A percentile compares a stretch with the other conserved stretches of the same genome.
phyloP scores from a whole-genome alignment of 208 protist species.

The Hexamita inflata region DNA sequence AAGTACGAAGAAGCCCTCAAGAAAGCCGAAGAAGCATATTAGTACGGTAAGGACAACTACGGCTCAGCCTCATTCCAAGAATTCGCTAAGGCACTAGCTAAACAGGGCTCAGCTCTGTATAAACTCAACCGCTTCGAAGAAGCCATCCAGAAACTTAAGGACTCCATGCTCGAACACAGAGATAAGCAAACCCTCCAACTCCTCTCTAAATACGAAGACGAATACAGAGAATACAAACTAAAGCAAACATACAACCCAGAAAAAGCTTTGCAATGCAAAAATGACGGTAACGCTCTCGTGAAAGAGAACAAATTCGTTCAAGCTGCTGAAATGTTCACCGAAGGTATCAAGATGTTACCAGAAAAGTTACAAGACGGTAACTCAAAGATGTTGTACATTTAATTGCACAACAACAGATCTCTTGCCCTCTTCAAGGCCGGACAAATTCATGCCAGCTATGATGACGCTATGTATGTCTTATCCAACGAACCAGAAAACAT shows the following conservation, averaged over 20 bases:
- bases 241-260: constrained; percentile 2
- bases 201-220: constrained; percentile 9
- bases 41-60: constrained; percentile 10
- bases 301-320: constrained; percentile 42
- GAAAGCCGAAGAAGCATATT: constrained; percentile 13
- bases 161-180: constrained; percentile 19
- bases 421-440: constrained; percentile 4
- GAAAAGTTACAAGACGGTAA: constrained; percentile 30
- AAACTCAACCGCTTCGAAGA: constrained; percentile 2
- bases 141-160: not conserved
- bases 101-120: constrained; percentile 10
- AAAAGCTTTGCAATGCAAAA: constrained; percentile 39
- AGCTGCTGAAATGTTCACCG: constrained; percentile 52
- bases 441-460: constrained; percentile 3
- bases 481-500: not conserved
- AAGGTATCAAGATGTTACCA: constrained; percentile 47
- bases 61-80: constrained; percentile 4
- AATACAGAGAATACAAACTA: not conserved
- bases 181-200: not conserved
- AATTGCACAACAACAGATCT: constrained; percentile 17
- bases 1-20: not conserved
- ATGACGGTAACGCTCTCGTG: constrained; percentile 50
- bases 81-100: constrained; percentile 6
- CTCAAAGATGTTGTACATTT: not conserved
- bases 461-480: not conserved